These are phyloP conservation scores for Colletotrichum paranaense DNA, from an alignment of 2,329 filamentous ascomycete species.

Conservation along the genomic window DNA sequence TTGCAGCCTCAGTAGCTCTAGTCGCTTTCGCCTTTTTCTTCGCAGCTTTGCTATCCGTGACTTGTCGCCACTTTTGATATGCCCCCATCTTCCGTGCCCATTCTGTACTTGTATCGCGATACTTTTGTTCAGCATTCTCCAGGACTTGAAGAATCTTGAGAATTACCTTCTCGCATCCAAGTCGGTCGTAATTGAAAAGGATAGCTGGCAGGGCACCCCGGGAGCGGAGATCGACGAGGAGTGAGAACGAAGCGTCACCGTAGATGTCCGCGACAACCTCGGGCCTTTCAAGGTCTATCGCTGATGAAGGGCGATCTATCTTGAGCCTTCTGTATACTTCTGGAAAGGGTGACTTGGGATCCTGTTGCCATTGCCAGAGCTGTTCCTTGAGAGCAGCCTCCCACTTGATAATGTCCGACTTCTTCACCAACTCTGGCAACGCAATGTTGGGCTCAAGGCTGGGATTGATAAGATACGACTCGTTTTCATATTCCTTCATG, in stretches of 20 bases:
- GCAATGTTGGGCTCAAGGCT: slow-evolving; percentile 65
- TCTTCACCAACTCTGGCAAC: slow-evolving; percentile 67
- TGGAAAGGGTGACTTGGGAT: slow-evolving; percentile 55
- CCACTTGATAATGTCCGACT: slow-evolving; percentile 75
- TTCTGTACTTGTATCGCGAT: slow-evolving; percentile 55
- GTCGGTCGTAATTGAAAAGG: slow-evolving; percentile 81
- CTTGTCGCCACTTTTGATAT: slow-evolving; percentile 68
- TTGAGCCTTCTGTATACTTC: slow-evolving; percentile 58
- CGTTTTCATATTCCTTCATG: slow-evolving; percentile 69
- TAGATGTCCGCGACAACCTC: slow-evolving; percentile 25
- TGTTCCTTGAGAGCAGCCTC: slow-evolving; percentile 67
- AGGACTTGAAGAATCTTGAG: slow-evolving; percentile 63
- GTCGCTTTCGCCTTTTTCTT: slow-evolving; percentile 44
- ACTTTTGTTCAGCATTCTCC: slow-evolving; percentile 59
- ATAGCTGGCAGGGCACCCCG: slow-evolving; percentile 78
- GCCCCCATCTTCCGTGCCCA: slow-evolving; percentile 71
- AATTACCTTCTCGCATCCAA: slow-evolving; percentile 71
- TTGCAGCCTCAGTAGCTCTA: background rate
- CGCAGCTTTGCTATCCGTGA: slow-evolving; percentile 49
- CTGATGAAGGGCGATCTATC: background rate
- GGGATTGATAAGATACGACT: slow-evolving; percentile 65
- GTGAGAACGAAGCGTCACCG: slow-evolving; percentile 51
- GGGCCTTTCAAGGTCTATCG: background rate
- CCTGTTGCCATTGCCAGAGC: slow-evolving; percentile 71
- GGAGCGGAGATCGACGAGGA: slow-evolving; percentile 70